Evolutionary conservation across 148 eudicot genomes (phyloP), one percentile per base, ranked within the genome.

Genomic region (Selenicereus undatus): DNA sequence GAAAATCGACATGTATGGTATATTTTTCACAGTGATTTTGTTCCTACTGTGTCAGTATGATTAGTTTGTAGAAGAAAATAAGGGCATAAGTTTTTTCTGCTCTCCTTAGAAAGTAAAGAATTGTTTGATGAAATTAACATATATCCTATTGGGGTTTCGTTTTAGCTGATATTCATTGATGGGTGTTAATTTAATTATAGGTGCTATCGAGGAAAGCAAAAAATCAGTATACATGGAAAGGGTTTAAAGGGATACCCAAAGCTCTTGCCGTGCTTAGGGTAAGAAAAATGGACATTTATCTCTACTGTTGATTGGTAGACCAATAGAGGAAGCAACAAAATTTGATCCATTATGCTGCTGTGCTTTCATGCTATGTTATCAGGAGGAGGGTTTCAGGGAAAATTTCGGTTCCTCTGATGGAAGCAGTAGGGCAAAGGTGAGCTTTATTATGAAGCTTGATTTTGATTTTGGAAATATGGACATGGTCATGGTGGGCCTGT

Each of bases 211-310:
- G 97, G 77, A 92, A 88, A 84, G 98, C 94, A 2, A 96, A 96
- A 83, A 96, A 96, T 82, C 89, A 87, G 78, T 92, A 94, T 81
- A 79, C 91, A n/a, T 96, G 99, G 98, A 93, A 88, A 79, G 99
- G 99, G 24, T 91, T 90, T 80, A 88, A 87, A 45, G 97, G 85
- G 27, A 89, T 94, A 65, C 98, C 99, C 0, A 87, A 84, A 76
- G 89, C 97, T 51, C 87, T 96, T 78, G 86, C 89, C 43, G 82
- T 79, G 54, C 91, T 96, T 14, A 93, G 88, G 89, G 99, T 96
- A 86, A 80, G 50, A 62, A 11, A 58, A 9, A 54, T 66, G 5
- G 22, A n/a, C 56, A 9, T 68, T 75, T 50, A 12, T 62, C 62
- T 58, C 52, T n/a, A 52, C 1, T 64, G 17, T 51, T 13, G 26